Base-by-base conservation (phyloP, 192 early-diverging fungal genomes). In the Coemansia sp. region DNA sequence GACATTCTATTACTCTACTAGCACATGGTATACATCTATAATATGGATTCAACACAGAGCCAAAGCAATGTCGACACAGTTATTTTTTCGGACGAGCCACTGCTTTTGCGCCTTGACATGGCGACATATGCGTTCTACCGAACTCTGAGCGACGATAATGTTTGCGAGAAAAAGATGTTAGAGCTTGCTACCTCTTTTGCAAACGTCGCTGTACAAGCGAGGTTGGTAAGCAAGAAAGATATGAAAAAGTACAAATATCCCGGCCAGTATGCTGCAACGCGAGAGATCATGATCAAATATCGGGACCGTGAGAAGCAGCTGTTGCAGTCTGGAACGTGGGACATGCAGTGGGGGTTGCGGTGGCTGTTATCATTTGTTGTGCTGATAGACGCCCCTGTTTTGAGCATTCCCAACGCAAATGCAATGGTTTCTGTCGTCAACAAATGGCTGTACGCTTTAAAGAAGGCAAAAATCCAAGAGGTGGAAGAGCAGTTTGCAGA, bases 341-440 rank as follows among this genome's bases (percentile, higher is more conserved):
- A 80, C 34, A 61, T 67, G 31, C 48, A 37, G 25, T 80, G 77
- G 77, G 77, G 77, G 12, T 51, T 80, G 12, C 67, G 58, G 30
- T 80, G 72, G 77, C 69, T 80, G 51, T 48, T 80, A 13, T 80
- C 77, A 26, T 80, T 49, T 30, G 53, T 74, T 2, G 56, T 68
- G 10, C 58, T 80, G 61, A 35, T 74, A 10, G 77, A 80, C 8
- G 39, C 61, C 13, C 72, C 77, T 0, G 61, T 74, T 9, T 23
- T 68, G 10, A 33, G 42, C 10, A 23, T 59, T 0, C 34, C 21
- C 12, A 57, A 34, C 10, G 59, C 66, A n/a, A 59, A 45, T n/a
- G 42, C 65, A 6, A 60, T 80, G 61, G 21, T 60, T 20, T 62
- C 57, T n/a, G 51, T 80, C 18, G 57, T 57, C 4, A 43, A 48